Evolutionary conservation across 2,329 filamentous ascomycete genomes (phyloP), one percentile per base, ranked within the genome.

Genomic region (Penicillium digitatum): DNA sequence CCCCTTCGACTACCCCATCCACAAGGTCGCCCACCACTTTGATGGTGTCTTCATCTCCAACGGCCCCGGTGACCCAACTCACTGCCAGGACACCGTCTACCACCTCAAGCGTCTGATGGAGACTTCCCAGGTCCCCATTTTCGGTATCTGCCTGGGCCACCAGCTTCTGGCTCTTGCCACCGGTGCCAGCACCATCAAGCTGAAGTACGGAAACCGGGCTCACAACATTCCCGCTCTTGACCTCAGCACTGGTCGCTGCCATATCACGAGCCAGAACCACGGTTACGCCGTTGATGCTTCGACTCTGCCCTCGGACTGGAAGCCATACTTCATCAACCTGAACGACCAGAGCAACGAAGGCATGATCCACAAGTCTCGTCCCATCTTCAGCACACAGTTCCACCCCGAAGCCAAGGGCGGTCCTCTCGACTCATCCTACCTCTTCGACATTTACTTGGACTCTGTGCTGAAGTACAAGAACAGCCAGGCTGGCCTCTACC

Each of bases 1-100:
- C 81, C 94, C 94, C 56, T 96, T 88, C 78, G 87, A 97, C 80
- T 97, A 94, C 79, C 93, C 92, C 50, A 94, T 99, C 73, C 92
- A 97, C 83, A 96, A 97, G 83, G 89, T 96, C 35, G 89, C 94
- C 54, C 89, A 95, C 76, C 91, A 97, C 82, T 97, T 96, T 68
- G 94, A 99, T 67, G 94, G 94, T 70, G 87, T 99, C 70, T 99
- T 99, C 83, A 96, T 97, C 79, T 96, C 91, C 77, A 99, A 99
- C 78, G 94, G 94, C 57, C 94, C 94, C 27, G 94, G 94, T 78
- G 94, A 99, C 78, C 94, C 94, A 66, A 97, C 92, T 39, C 94
- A 99, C 79, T 96, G 92, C 81, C 88, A 91, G 71, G 85, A 90
- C 69, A 96, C 94, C 38, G 90, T 95, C 62, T 93, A 95, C 83